These are phyloP conservation scores for Chaetothyriales sp. DNA, from an alignment of 2,329 filamentous ascomycete genomes.

Conservation along the genomic window DNA sequence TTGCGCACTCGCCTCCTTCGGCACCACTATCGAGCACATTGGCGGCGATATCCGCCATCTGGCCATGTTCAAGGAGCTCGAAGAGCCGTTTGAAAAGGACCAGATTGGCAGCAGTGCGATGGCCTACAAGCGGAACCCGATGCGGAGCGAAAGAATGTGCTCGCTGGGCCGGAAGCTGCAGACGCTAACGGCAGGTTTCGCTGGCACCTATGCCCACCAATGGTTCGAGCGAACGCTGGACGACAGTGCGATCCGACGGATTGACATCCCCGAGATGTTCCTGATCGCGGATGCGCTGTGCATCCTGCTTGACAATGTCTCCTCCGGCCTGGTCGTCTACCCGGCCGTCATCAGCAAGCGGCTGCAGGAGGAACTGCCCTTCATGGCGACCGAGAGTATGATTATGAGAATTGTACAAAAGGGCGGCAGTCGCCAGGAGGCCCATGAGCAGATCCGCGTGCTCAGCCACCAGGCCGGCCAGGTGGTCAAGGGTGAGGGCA, in stretches of 20 bases:
- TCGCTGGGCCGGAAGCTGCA: conserved; percentile 41
- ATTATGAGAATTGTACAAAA: conserved; percentile 64
- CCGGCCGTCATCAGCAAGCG: conserved; percentile 53
- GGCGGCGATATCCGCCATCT: conserved; percentile 59
- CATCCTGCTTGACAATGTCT: conserved; percentile 53
- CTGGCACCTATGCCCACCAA: conserved; percentile 55
- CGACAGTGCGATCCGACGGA: conserved; percentile 30
- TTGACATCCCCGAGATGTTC: conserved; percentile 50
- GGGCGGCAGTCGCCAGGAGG: conserved; percentile 60
- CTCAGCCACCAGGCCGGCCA: conserved; percentile 60
- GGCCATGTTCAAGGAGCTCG: conserved; percentile 64
- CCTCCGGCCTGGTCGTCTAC: conserved; percentile 60
- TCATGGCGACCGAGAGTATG: conserved; percentile 62
- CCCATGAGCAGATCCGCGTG: conserved; percentile 76
- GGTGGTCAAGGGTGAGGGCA: conserved; percentile 57
- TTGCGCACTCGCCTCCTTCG: conserved; percentile 66
- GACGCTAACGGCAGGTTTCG: conserved; percentile 40
- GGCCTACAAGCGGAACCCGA: conserved; percentile 51
- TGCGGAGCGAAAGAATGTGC: conserved; percentile 45
- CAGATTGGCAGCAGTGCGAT: conserved; percentile 58
- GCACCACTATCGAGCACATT: conserved; percentile 63
- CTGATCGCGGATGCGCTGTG: conserved; percentile 54
- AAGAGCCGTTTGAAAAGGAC: conserved; percentile 66
- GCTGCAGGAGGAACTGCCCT: conserved; percentile 64
- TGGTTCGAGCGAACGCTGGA: conserved; percentile 61